Evolutionary conservation across 306 rosid species (phyloP).

Genomic region (Sicyos edulis): DNA sequence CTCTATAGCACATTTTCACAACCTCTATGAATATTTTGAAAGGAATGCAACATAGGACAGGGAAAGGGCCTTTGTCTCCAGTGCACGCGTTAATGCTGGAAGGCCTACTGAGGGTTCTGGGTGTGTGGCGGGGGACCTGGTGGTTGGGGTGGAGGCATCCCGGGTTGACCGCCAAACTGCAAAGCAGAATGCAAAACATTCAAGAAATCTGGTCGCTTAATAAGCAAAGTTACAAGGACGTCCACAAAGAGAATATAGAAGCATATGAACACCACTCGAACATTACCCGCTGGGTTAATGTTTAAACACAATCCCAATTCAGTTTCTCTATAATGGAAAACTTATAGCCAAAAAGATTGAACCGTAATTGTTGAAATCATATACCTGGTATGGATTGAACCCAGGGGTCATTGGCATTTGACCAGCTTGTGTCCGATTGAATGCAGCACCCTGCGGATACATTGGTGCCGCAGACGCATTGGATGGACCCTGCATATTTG

Average conservation of each 20-base stretch:
- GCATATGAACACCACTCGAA: background rate
- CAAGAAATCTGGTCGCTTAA: constrained; percentile 7
- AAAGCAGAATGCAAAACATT: constrained; percentile 14
- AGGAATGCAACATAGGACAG: background rate
- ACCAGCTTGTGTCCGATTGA: constrained; percentile 75
- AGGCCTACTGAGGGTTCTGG: constrained; percentile 52
- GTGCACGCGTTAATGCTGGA: background rate
- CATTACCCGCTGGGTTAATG: background rate
- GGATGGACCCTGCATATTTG: constrained; percentile 82
- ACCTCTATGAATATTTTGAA: background rate
- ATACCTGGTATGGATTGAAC: constrained; percentile 94
- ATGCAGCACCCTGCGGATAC: constrained; percentile 73
- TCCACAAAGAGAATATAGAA: background rate
- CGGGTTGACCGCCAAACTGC: constrained; percentile 75
- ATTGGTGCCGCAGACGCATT: constrained; percentile 49
- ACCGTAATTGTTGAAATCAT: background rate
- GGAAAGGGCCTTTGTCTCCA: background rate
- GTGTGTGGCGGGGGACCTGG: constrained; percentile 34
- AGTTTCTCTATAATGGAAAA: background rate
- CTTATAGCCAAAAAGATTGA: background rate
- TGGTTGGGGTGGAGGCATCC: constrained; percentile 59
- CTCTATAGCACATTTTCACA: constrained; percentile 4
- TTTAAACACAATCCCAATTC: background rate
- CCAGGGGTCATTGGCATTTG: constrained; percentile 92
- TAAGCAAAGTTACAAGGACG: background rate